Percentiles rank a stretch among this genome's conserved stretches.
These are phyloP conservation scores for Xerocomus potaroensis DNA, from an alignment of 768 basidiomycete genomes.

Conservation along the genomic window DNA sequence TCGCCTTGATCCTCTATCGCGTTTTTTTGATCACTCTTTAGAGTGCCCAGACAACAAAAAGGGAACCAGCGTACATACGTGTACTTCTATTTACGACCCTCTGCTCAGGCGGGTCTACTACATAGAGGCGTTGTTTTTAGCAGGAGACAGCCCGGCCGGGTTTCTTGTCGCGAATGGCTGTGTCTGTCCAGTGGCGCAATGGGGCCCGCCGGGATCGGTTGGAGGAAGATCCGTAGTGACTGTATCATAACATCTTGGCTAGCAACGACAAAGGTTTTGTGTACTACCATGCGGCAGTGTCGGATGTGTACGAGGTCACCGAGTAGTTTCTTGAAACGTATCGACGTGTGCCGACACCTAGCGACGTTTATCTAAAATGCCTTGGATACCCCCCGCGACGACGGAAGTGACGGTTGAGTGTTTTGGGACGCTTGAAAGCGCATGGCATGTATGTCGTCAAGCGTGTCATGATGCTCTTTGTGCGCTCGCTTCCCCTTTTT, in stretches of 20 bases:
- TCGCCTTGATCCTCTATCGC: neutral
- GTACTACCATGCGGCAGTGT: neutral
- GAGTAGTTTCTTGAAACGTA: too few relatives aligned
- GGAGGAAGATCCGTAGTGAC: conserved; percentile 2
- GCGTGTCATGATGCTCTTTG: too few relatives aligned
- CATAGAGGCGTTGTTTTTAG: neutral
- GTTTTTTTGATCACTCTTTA: conserved; percentile 4
- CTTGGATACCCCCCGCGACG: too few relatives aligned
- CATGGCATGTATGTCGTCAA: too few relatives aligned
- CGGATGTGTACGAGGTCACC: too few relatives aligned
- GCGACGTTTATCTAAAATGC: too few relatives aligned
- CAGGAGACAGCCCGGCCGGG: neutral
- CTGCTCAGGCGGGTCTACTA: conserved; percentile 12
- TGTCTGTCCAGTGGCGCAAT: neutral
- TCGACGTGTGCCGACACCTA: too few relatives aligned
- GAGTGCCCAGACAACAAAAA: conserved; percentile 6
- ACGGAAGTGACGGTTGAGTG: too few relatives aligned
- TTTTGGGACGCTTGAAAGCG: too few relatives aligned
- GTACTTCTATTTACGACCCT: conserved; percentile 23
- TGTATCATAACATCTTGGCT: neutral
- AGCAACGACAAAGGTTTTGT: neutral
- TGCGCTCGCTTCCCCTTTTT: too few relatives aligned
- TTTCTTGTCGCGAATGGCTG: neutral
- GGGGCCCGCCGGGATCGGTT: conserved; percentile 7
- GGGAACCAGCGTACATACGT: conserved; percentile 15